These are phyloP conservation scores for Karstenula rhodostoma DNA, from an alignment of 2,329 filamentous ascomycete genomes.

Conservation along the genomic window DNA sequence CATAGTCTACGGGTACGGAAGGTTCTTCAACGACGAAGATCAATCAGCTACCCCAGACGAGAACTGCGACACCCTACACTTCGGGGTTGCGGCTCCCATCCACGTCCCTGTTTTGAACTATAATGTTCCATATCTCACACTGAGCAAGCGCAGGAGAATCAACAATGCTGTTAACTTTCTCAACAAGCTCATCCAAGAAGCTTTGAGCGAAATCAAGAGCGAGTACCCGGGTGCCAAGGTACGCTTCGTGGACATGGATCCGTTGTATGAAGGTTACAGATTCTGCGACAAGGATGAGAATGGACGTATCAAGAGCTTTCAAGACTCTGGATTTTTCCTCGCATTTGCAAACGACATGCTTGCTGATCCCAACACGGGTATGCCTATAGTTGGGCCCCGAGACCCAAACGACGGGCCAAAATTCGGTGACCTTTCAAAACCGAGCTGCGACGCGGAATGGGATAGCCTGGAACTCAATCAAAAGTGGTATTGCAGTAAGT, in stretches of 20 bases:
- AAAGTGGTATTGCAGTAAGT: no score
- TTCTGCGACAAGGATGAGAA: background rate
- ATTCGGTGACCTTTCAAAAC: no score
- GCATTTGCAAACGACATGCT: no score
- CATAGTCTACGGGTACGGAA: background rate
- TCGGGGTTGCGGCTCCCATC: background rate
- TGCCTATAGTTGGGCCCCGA: no score
- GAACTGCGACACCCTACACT: background rate
- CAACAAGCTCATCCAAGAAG: background rate
- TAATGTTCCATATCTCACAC: background rate
- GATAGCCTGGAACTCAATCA: no score
- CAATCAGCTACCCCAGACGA: background rate
- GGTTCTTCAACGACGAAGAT: background rate
- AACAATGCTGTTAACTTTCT: background rate
- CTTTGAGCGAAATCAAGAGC: background rate
- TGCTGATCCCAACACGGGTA: no score
- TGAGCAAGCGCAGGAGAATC: background rate
- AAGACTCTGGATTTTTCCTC: no score
- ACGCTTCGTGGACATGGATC: background rate
- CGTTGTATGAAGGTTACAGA: background rate
- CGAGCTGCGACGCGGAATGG: no score
- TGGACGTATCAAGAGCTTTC: no score
- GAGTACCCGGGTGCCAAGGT: background rate
- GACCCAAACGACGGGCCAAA: no score
- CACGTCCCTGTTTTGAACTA: background rate